Conservation (phyloP, 1,139 yeast species). For the Taphrina betulina region DNA sequence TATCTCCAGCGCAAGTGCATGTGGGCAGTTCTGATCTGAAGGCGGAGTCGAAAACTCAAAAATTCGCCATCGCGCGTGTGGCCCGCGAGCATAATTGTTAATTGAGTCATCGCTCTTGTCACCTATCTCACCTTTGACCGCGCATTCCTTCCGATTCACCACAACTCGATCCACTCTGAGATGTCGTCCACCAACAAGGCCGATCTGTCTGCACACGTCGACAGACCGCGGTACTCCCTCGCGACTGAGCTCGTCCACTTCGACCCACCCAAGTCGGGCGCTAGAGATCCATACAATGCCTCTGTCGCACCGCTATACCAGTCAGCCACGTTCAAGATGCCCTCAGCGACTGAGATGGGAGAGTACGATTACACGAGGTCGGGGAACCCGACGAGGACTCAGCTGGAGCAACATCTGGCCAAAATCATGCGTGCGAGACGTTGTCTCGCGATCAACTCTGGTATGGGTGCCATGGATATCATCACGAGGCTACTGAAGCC, state of each 20-base stretch:
- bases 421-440: conserved; percentile 72
- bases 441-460: conserved; percentile 80
- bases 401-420: conserved; percentile 77
- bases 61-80: too few species aligned
- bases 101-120: too few species aligned
- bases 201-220: neutral
- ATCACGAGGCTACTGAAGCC: conserved; percentile 59
- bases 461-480: conserved; percentile 82
- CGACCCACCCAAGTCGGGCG: conserved; percentile 47
- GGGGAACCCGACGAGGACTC: conserved; percentile 83
- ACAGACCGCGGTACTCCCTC: conserved; percentile 34
- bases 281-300: conserved; percentile 67
- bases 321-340: conserved; percentile 88
- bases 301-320: conserved; percentile 88
- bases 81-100: too few species aligned
- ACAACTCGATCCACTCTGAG: neutral
- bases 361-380: conserved; percentile 84
- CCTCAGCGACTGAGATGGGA: conserved; percentile 63
- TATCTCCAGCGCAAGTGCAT: too few species aligned
- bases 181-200: conserved; percentile 10
- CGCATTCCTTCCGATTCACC: too few species aligned
- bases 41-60: too few species aligned
- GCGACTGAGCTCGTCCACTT: conserved; percentile 69
- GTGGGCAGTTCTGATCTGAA: too few species aligned
- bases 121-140: too few species aligned